These are phyloP conservation scores for Leishmania guyanensis DNA, from an alignment of 208 protist genomes.

Conservation along the genomic window DNA sequence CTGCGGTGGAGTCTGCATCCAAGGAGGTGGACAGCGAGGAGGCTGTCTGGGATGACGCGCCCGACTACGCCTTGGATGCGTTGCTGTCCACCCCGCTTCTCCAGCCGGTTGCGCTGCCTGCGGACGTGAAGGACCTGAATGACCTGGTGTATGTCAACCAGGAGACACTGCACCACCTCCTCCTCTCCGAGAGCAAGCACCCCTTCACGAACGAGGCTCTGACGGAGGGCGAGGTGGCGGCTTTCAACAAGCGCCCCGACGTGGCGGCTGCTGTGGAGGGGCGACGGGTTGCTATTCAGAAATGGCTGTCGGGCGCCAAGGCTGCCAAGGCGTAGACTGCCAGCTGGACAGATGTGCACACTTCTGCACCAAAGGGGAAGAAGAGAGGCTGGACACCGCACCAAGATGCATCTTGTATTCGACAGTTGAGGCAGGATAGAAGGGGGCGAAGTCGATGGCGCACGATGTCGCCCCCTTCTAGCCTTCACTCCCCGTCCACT, in stretches of 20 bases:
- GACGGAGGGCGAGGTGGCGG: slow-evolving; percentile 81
- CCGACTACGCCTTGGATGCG: slow-evolving; percentile 84
- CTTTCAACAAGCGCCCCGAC: slow-evolving; percentile 78
- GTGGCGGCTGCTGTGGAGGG: slow-evolving; percentile 51
- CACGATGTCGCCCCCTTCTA: no score
- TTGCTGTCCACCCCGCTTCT: slow-evolving; percentile 81
- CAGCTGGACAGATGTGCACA: background rate
- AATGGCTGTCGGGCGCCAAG: slow-evolving; percentile 59
- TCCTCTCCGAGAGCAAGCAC: slow-evolving; percentile 87
- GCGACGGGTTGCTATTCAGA: slow-evolving; percentile 59
- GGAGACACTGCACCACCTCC: slow-evolving; percentile 83
- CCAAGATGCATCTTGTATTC: background rate
- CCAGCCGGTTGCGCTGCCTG: slow-evolving; percentile 81
- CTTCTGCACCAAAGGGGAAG: background rate
- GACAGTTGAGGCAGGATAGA: background rate
- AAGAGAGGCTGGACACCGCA: background rate
- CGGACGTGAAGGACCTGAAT: slow-evolving; percentile 76
- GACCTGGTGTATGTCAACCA: slow-evolving; percentile 84
- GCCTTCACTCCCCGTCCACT: background rate
- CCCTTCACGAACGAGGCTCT: slow-evolving; percentile 90
- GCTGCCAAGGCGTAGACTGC: slow-evolving; percentile 16
- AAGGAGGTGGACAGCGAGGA: slow-evolving; percentile 73
- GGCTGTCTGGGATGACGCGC: slow-evolving; percentile 84
- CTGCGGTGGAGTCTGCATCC: slow-evolving; percentile 49
- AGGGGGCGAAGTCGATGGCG: no score